Base-by-base conservation (phyloP, 2,329 filamentous ascomycete genomes). In the Sodiomyces alkalinus region DNA sequence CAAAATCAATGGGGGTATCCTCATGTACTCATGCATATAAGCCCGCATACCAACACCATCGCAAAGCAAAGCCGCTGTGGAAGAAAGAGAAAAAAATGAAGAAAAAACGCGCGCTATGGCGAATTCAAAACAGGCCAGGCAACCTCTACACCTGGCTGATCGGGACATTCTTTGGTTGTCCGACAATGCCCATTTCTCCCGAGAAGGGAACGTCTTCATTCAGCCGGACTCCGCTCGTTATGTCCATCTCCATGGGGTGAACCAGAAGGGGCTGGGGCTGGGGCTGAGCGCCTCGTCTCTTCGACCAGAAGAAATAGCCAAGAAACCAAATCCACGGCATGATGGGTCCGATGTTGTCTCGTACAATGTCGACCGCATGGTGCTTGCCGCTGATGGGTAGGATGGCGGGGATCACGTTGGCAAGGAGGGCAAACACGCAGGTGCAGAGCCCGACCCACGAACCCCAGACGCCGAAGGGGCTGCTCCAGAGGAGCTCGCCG, bases 401-500 rank as follows among this genome's bases (percentile, higher is more conserved):
- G 7, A 39, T 34, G 6, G 46, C 42, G 5, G 43, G 43, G 12
- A 43, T 28, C 21, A 52, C 32, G 27, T 51, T 49, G 10, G 48
- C 44, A 10, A 39, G 12, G 18, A 54, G 39, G 5, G 46, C 47
- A 19, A 42, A 39, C 9, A 36, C 9, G 27, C 47, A 51, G n/a
- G 51, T 38, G 4, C 30, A n/a, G 7, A 41, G 26, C 10, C 37
- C 41, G 17, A 43, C 13, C 20, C 33, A 43, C 22, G 42, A 44
- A 8, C 43, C 44, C 33, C 32, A 29, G 15, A 46, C 35, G 7
- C 49, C 46, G 14, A 49, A 36, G 10, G 44, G 39, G 22, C 45
- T 48, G 9, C 36, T 43, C 33, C 36, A 52, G 11, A 51, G 40
- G 4, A 61, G 43, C 5, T 47, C 42, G 23, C 43, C 37, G 12